Base-by-base conservation (phyloP, 2,329 filamentous ascomycete species). In the Aspergillus brunneoviolaceus region DNA sequence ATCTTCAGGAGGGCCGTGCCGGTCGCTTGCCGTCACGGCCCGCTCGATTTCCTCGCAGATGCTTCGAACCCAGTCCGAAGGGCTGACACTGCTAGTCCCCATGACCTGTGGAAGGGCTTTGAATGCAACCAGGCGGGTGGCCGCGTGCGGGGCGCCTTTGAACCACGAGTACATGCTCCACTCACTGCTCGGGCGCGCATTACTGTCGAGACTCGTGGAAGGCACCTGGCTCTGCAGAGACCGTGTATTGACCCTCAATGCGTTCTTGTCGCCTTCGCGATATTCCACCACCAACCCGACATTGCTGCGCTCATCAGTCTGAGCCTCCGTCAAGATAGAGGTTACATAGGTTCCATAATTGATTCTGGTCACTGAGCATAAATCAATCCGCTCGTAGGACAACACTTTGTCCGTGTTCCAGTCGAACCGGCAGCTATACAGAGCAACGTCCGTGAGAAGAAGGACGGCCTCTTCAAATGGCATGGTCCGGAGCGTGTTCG, bases 341-440 rank as follows among this genome's bases (percentile, higher is more conserved):
- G 92, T 96, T 70, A 99, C 90, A 70, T 98, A 99, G 0, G 91
- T 89, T 21, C 95, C 95, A 61, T 88, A 85, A 70, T 87, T 88
- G 67, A 99, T 86, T 25, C 84, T 82, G 1, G 84, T 83, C 39
- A 99, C 80, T 59, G 91, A 90, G 21, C 85, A 82, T 7, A 98
- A 82, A 60, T 90, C 87, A 14, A 97, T 87, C 7, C 93, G 84
- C 77, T 98, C 93, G 74, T 97, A 98, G 0, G 90, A 92, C 12
- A 89, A 89, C 1, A 99, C 91, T 73, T 98, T 98, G 77, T 98
- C 95, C 7, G 92, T 88, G 63, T 90, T 90, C 92, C 94, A 98
- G 75, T 98, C 92, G 68, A 98, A 93, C 14, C 91, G 87, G 74
- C 93, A 97, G 62, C 91, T 87, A 72, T 98, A 98, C 2, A 98